Percentiles rank a stretch among this genome's conserved stretches.
Conservation (phyloP, 2,329 filamentous ascomycete genomes). For the Phoma sp. region DNA sequence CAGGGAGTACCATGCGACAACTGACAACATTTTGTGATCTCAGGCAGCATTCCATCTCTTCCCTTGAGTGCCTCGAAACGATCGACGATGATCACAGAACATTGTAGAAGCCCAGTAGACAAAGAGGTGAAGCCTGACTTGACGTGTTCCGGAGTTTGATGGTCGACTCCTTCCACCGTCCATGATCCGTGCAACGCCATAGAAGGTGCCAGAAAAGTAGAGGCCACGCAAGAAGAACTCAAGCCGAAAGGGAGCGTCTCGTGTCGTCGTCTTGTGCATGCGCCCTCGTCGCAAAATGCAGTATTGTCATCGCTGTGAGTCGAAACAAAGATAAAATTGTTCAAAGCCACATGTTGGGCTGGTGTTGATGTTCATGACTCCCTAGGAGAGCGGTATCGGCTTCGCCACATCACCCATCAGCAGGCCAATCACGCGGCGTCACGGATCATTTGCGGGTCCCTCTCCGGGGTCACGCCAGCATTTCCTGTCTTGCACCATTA, state of each 20-base stretch:
- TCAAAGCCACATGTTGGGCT: slow-evolving; percentile 16
- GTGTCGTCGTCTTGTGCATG: neutral
- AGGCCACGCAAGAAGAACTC: neutral
- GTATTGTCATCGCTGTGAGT: slow-evolving; percentile 6
- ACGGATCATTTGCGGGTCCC: slow-evolving; percentile 28
- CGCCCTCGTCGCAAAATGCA: slow-evolving; percentile 3
- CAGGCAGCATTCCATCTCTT: slow-evolving; percentile 11
- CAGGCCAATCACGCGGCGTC: slow-evolving; percentile 38
- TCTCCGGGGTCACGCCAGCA: slow-evolving; percentile 34
- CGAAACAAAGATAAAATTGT: slow-evolving; percentile 21
- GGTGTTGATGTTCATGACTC: slow-evolving; percentile 33
- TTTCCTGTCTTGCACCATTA: slow-evolving; percentile 19
- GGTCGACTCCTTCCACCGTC: slow-evolving; percentile 5
- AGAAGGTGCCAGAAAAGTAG: slow-evolving; percentile 14
- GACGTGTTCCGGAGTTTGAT: slow-evolving; percentile 13
- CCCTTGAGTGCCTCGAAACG: neutral
- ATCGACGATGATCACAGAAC: neutral
- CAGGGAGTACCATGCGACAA: neutral
- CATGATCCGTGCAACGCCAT: slow-evolving; percentile 18
- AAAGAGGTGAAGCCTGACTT: slow-evolving; percentile 13
- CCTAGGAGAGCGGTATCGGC: slow-evolving; percentile 32
- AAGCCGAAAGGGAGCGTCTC: neutral
- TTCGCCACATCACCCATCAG: slow-evolving; percentile 30
- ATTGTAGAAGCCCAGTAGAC: neutral
- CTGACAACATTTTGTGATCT: neutral